Conservation (phyloP, 148 eudicot genomes). For the Heliamphora exappendiculata region DNA sequence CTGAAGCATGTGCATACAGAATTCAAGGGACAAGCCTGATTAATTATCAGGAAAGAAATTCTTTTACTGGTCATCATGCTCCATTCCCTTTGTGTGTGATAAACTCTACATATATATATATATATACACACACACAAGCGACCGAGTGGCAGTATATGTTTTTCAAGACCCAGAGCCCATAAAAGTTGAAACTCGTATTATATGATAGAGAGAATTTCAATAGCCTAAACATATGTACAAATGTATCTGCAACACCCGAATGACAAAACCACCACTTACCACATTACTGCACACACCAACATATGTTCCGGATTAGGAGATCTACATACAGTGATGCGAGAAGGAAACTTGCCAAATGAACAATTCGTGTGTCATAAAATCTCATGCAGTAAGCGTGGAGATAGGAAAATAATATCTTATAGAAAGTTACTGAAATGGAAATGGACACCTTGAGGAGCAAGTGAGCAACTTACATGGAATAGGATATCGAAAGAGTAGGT, state of each 20-base stretch:
- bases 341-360: neutral
- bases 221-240: slow-evolving; percentile 11
- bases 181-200: neutral
- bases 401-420: neutral
- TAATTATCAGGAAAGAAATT: neutral
- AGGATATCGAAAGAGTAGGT: neutral
- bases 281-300: neutral
- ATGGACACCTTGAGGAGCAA: neutral
- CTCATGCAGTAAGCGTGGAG: neutral
- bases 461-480: slow-evolving; percentile 3
- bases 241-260: slow-evolving; percentile 3
- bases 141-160: too few species aligned
- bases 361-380: slow-evolving; percentile 5
- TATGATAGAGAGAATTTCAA: neutral
- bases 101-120: neutral
- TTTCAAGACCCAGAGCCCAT: neutral
- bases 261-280: neutral
- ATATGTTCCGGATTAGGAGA: neutral
- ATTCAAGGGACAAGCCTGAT: neutral
- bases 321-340: neutral
- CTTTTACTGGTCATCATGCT: neutral
- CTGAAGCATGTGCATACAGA: neutral
- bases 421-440: neutral
- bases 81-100: neutral
- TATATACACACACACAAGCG: too few species aligned